Evolutionary conservation across 768 basidiomycete species (phyloP).

Genomic region (Trametes villosa): DNA sequence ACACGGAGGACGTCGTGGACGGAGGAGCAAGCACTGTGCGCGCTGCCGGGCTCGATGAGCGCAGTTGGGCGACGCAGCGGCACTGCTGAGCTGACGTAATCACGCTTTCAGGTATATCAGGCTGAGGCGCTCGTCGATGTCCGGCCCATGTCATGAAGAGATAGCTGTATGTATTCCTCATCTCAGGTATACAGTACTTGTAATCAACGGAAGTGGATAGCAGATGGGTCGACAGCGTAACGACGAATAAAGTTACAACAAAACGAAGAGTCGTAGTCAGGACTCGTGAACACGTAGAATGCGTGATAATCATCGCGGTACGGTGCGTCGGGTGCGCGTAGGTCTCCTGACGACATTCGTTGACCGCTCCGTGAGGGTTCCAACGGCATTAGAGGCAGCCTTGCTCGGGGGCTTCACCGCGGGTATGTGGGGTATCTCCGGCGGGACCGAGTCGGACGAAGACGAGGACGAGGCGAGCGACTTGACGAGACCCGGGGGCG

Average conservation of each 20-base stretch:
- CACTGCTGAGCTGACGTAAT: slow-evolving; percentile 12
- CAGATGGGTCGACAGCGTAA: slow-evolving; percentile 1
- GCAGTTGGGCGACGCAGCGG: slow-evolving; percentile 7
- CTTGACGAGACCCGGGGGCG: slow-evolving; percentile 19
- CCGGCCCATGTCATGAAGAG: neutral
- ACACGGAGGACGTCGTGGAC: slow-evolving; percentile 4
- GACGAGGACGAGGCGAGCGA: slow-evolving; percentile 46
- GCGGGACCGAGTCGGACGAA: slow-evolving; percentile 32
- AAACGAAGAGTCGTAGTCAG: neutral
- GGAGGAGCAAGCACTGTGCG: neutral
- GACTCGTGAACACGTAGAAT: no score
- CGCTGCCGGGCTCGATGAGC: slow-evolving; percentile 1
- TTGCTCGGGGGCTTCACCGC: slow-evolving; percentile 28
- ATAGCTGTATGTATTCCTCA: slow-evolving; percentile 5
- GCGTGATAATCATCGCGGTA: neutral
- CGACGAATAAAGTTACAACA: slow-evolving; percentile 16
- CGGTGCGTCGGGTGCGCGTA: slow-evolving; percentile 22
- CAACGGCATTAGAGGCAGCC: slow-evolving; percentile 27
- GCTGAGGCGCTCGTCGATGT: no score
- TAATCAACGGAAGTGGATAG: neutral
- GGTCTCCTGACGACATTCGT: slow-evolving; percentile 35
- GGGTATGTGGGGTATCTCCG: slow-evolving; percentile 16
- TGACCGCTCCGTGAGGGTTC: slow-evolving; percentile 40
- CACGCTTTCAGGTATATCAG: neutral
- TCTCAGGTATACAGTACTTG: slow-evolving; percentile 9